Conservation (phyloP, 2,329 filamentous ascomycete genomes). For the Allantophomopsis cytisporea region DNA sequence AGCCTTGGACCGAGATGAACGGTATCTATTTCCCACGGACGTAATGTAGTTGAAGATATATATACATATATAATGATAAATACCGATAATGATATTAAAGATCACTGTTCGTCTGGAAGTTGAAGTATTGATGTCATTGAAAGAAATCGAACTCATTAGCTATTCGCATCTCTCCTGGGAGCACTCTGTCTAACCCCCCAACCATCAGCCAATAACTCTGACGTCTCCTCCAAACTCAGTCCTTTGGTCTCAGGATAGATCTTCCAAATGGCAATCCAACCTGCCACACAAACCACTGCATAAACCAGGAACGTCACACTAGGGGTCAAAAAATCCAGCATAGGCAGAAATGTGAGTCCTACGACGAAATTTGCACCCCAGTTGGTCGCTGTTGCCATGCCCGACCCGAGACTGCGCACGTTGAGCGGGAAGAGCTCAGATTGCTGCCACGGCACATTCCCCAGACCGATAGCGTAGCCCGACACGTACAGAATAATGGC, state of each 20-base stretch:
- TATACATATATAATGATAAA: too few species aligned
- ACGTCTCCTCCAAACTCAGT: constrained; percentile 68
- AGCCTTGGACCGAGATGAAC: too few species aligned
- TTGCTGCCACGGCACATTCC: constrained; percentile 94
- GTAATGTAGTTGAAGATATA: too few species aligned
- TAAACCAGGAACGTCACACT: constrained; percentile 75
- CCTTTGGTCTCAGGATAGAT: constrained; percentile 85
- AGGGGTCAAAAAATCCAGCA: constrained; percentile 67
- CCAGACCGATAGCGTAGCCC: constrained; percentile 74
- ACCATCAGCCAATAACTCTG: constrained; percentile 53
- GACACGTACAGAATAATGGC: constrained; percentile 77
- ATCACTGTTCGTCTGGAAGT: too few species aligned
- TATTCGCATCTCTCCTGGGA: constrained; percentile 3
- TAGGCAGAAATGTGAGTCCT: constrained; percentile 73
- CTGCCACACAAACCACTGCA: constrained; percentile 51
- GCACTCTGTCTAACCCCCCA: constrained; percentile 52
- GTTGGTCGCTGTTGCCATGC: constrained; percentile 66
- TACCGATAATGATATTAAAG: too few species aligned
- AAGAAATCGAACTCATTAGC: not conserved
- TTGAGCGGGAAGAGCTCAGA: constrained; percentile 76
- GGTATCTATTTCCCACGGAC: too few species aligned
- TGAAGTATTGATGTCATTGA: not conserved
- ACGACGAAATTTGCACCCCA: constrained; percentile 83
- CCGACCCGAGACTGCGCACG: constrained; percentile 60
- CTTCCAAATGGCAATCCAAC: constrained; percentile 54